A percentile compares a stretch with the other conserved stretches of the same genome.
Conservation (phyloP, 331 rosid genomes). For the Spiraea crenata region DNA sequence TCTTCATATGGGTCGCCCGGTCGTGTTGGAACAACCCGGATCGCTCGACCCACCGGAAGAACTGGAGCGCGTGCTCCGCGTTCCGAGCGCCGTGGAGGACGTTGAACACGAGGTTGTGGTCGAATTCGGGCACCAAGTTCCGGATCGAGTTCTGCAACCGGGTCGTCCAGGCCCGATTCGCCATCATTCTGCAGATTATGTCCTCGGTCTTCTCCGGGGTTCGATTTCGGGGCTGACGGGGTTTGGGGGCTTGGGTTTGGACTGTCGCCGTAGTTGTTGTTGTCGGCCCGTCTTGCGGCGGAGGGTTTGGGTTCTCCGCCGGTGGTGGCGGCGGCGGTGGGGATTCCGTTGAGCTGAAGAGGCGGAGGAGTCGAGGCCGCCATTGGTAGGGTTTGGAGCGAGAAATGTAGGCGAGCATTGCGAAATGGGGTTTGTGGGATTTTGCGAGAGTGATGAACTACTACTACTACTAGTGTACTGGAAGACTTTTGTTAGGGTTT, state of each 20-base stretch:
- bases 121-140: slow-evolving; percentile 51
- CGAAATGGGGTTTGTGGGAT: neutral
- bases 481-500: slow-evolving; percentile 7
- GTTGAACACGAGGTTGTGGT: slow-evolving; percentile 56
- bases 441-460: neutral
- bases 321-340: neutral
- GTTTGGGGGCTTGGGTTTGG: slow-evolving; percentile 25
- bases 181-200: slow-evolving; percentile 60
- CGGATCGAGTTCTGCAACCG: slow-evolving; percentile 79
- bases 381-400: slow-evolving; percentile 31
- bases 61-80: slow-evolving; percentile 68
- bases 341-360: slow-evolving; percentile 28
- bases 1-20: slow-evolving; percentile 62
- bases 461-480: too few relatives aligned
- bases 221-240: slow-evolving; percentile 24
- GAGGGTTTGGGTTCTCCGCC: neutral
- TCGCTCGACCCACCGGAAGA: slow-evolving; percentile 84
- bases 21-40: slow-evolving; percentile 59
- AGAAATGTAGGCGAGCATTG: slow-evolving; percentile 35
- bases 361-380: slow-evolving; percentile 27
- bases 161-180: slow-evolving; percentile 79
- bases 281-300: neutral
- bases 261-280: too few relatives aligned
- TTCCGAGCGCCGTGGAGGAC: slow-evolving; percentile 52
- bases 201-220: slow-evolving; percentile 40